These are phyloP conservation scores for Phaseolus lunatus DNA, from an alignment of 306 rosid genomes.

Conservation along the genomic window DNA sequence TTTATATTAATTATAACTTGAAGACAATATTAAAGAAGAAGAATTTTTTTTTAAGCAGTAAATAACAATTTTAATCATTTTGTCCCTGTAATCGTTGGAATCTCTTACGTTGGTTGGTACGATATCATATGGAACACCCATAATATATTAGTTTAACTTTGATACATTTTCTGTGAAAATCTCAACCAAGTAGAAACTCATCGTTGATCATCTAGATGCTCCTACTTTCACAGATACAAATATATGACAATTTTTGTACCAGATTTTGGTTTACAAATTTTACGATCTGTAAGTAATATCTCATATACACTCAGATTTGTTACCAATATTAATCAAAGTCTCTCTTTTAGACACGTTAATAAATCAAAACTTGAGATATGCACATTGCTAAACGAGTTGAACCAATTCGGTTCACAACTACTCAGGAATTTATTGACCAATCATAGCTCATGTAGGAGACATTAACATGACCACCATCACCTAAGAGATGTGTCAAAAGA, in stretches of 20 bases:
- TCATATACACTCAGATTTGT: neutral
- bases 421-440: slow-evolving; percentile 73
- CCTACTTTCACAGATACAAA: no score
- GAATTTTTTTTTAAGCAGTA: no score
- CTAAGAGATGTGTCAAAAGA: slow-evolving; percentile 81
- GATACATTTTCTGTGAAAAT: no score
- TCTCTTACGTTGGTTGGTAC: no score
- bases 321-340: neutral
- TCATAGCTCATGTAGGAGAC: slow-evolving; percentile 69
- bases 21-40: no score
- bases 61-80: no score
- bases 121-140: no score
- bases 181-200: no score
- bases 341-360: neutral
- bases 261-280: neutral
- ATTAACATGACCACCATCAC: slow-evolving; percentile 70
- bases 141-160: no score
- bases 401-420: slow-evolving; percentile 14
- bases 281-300: neutral
- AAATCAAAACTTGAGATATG: slow-evolving; percentile 33
- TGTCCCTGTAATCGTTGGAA: no score
- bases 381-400: slow-evolving; percentile 15
- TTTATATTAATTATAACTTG: no score
- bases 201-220: no score
- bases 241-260: neutral